A percentile compares a stretch with the other conserved stretches of the same genome.
Conservation (phyloP, 1,139 yeast genomes). For the Debaryomyces subglobosus region DNA sequence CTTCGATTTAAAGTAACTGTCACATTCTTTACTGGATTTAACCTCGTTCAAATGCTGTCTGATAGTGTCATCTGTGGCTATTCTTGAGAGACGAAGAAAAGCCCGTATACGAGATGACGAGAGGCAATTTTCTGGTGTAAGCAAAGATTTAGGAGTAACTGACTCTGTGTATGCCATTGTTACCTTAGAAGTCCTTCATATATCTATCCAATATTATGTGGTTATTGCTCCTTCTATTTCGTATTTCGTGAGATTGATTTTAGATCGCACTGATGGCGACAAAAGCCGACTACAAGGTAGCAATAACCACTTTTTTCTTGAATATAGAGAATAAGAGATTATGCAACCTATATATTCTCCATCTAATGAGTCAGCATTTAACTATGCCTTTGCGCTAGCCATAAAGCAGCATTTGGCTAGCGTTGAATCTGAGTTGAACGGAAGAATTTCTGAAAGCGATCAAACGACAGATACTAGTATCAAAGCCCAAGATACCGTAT, state of each 20-base stretch:
- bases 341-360: constrained; percentile 10
- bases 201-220: not conserved
- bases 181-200: not conserved
- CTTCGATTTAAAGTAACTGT: constrained; percentile 27
- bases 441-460: constrained; percentile 1
- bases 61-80: constrained; percentile 44
- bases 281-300: not conserved
- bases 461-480: constrained; percentile 9
- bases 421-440: constrained; percentile 5
- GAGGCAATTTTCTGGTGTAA: constrained; percentile 35
- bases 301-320: not conserved
- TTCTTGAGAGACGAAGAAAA: constrained; percentile 41
- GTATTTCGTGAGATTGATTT: constrained; percentile 4
- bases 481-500: constrained; percentile 10
- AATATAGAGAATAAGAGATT: not conserved
- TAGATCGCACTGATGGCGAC: constrained; percentile 2
- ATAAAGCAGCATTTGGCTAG: constrained; percentile 19
- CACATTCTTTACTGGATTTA: constrained; percentile 26
- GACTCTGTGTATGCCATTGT: constrained; percentile 2
- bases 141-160: constrained; percentile 13
- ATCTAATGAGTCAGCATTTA: constrained; percentile 14
- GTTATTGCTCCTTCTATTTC: not conserved
- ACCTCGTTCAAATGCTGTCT: constrained; percentile 41
- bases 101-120: constrained; percentile 39
- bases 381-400: constrained; percentile 26